Percentiles rank a stretch among this genome's conserved stretches.
Evolutionary conservation across 2,329 filamentous ascomycete species (phyloP).

Genomic region (Fusarium sp.): DNA sequence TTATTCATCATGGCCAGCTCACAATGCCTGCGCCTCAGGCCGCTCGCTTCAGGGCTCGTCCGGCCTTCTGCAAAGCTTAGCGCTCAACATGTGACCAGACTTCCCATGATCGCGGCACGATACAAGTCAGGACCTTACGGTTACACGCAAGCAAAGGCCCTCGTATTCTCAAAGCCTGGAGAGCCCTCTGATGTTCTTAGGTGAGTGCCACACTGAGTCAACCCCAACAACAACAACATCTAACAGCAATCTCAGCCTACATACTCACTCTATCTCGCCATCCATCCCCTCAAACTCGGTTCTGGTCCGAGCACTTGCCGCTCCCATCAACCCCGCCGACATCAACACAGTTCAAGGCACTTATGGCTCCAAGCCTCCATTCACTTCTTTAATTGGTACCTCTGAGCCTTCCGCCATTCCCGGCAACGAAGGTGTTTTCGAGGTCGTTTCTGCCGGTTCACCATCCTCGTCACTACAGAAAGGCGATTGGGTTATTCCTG

Average conservation of each 20-base stretch:
- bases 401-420: slow-evolving; percentile 78
- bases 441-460: slow-evolving; percentile 79
- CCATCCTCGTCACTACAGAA: slow-evolving; percentile 65
- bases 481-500: slow-evolving; percentile 96
- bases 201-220: slow-evolving; percentile 53
- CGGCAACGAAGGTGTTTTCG: slow-evolving; percentile 93
- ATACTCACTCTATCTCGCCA: slow-evolving; percentile 81
- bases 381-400: slow-evolving; percentile 82
- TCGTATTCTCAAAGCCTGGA: slow-evolving; percentile 79
- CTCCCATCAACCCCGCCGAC: slow-evolving; percentile 96
- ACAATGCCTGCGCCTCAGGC: slow-evolving; percentile 40
- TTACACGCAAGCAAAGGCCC: slow-evolving; percentile 86
- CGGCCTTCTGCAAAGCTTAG: slow-evolving; percentile 39
- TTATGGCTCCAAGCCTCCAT: slow-evolving; percentile 86
- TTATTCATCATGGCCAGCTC: slow-evolving; percentile 40
- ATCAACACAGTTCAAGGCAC: slow-evolving; percentile 98
- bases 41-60: slow-evolving; percentile 36
- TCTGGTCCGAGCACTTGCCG: slow-evolving; percentile 87
- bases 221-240: not conserved
- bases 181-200: slow-evolving; percentile 77
- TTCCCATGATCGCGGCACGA: slow-evolving; percentile 51
- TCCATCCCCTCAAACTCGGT: slow-evolving; percentile 72
- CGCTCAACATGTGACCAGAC: slow-evolving; percentile 23
- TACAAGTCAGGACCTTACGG: slow-evolving; percentile 74
- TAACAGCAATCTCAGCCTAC: slow-evolving; percentile 60